phyloP scores from a whole-genome alignment of 2,329 filamentous ascomycete species.

The Talaromyces funiculosus region DNA sequence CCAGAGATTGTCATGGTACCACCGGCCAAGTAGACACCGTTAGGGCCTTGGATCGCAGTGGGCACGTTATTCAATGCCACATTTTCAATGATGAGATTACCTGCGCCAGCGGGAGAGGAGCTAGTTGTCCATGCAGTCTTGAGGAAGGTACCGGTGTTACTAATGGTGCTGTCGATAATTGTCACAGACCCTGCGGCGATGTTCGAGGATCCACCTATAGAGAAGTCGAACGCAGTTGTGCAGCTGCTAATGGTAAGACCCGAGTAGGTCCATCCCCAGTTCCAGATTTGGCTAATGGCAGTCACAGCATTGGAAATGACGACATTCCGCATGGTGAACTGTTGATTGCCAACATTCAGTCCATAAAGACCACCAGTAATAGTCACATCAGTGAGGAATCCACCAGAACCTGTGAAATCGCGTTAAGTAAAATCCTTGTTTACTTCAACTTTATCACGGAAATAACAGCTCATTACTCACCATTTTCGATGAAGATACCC shows the following conservation, averaged over 20 bases:
- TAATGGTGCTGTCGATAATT: slow-evolving; percentile 53
- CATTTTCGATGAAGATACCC: slow-evolving; percentile 57
- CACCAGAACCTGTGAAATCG: slow-evolving; percentile 44
- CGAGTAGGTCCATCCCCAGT: slow-evolving; percentile 56
- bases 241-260: slow-evolving; percentile 50
- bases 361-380: slow-evolving; percentile 59
- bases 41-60: slow-evolving; percentile 37
- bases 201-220: slow-evolving; percentile 34
- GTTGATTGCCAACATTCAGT: slow-evolving; percentile 58
- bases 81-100: slow-evolving; percentile 53
- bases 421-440: neutral
- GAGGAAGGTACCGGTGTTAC: slow-evolving; percentile 47
- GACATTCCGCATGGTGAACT: slow-evolving; percentile 56
- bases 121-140: slow-evolving; percentile 39
- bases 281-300: slow-evolving; percentile 54
- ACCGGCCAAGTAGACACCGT: slow-evolving; percentile 31
- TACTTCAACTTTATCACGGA: neutral
- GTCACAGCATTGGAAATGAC: slow-evolving; percentile 48
- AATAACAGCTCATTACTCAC: slow-evolving; percentile 21
- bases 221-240: slow-evolving; percentile 48
- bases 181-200: slow-evolving; percentile 52
- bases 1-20: slow-evolving; percentile 34
- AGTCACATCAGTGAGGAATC: slow-evolving; percentile 54
- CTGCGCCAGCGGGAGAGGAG: slow-evolving; percentile 41
- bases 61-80: slow-evolving; percentile 47